Conservation (phyloP, 1,139 yeast species). For the Scheffersomyces insectosa region DNA sequence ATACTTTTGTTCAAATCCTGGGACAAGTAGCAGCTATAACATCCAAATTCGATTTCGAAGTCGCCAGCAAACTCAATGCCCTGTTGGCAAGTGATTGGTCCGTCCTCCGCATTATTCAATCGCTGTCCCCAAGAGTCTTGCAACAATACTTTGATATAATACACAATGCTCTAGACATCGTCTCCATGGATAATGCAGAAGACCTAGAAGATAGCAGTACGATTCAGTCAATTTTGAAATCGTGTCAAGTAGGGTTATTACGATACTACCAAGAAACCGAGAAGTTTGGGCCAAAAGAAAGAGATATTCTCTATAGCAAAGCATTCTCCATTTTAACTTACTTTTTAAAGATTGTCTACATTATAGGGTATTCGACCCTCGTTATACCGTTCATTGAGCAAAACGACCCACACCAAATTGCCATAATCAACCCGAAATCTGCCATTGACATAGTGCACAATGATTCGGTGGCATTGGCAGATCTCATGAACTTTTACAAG, state of each 20-base stretch:
- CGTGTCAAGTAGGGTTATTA: slow-evolving; percentile 9
- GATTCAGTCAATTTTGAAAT: slow-evolving; percentile 7
- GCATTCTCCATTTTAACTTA: slow-evolving; percentile 21
- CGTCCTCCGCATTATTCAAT: neutral
- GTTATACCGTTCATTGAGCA: slow-evolving; percentile 17
- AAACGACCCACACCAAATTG: neutral
- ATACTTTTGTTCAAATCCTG: neutral
- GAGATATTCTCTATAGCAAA: neutral
- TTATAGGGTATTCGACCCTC: slow-evolving; percentile 23
- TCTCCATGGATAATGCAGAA: slow-evolving; percentile 17
- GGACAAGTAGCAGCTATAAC: neutral
- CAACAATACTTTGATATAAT: slow-evolving; percentile 9
- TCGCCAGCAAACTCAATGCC: neutral
- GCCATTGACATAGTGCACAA: slow-evolving; percentile 22
- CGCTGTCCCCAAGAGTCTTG: slow-evolving; percentile 1
- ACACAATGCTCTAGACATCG: slow-evolving; percentile 14
- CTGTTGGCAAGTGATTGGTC: neutral
- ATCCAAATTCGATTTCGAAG: neutral
- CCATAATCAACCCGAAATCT: slow-evolving; percentile 19
- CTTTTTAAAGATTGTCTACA: slow-evolving; percentile 23
- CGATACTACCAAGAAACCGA: slow-evolving; percentile 5
- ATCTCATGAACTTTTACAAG: slow-evolving; percentile 28
- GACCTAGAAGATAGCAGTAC: slow-evolving; percentile 9
- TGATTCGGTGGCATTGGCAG: slow-evolving; percentile 16
- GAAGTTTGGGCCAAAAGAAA: slow-evolving; percentile 3